Evolutionary conservation across 2,329 filamentous ascomycete genomes (phyloP), one percentile per base, ranked within the genome.

Genomic region (Xylariaceae sp.): DNA sequence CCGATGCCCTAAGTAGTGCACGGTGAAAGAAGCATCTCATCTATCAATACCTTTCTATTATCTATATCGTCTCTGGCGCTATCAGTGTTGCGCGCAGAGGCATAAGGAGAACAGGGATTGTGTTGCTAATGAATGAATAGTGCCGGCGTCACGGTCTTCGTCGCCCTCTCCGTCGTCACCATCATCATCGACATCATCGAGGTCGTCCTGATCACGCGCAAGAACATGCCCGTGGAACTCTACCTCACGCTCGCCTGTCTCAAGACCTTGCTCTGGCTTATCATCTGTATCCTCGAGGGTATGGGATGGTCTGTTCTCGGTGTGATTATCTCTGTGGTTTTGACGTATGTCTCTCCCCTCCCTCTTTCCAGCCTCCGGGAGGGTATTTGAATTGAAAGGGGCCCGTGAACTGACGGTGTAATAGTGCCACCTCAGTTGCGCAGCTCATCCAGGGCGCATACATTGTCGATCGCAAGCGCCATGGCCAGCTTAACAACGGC

Each of bases 391-490:
- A n/a, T n/a, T n/a, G n/a, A n/a, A n/a, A n/a, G n/a, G n/a, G n/a
- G n/a, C n/a, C n/a, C n/a, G n/a, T n/a, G n/a, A 17, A 30, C 23
- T 30, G 23, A 30, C 23, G 2, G 4, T 30, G 23, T 30, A 1
- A 30, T 37, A 69, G 67, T 18, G 56, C 50, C 47, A 66, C 65
- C 9, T 64, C 63, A 47, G 2, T 65, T 7, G 6, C 60, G 7
- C 67, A 69, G 55, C 66, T 69, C 51, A 51, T 63, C 57, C 64
- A 68, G 56, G 67, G 66, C 23, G 62, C 67, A 5, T 60, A 59
- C 2, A 59, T 69, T 50, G 59, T 69, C 37, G 65, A 69, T 60
- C 61, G 59, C 56, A 65, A 66, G 58, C 66, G 67, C 53, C 23
- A 30, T 30, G 23, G 23, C 3, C 23, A 5, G 4, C 23, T 30